phyloP scores from a whole-genome alignment of 352 stramenopile species.

The Phytopythium montanum region DNA sequence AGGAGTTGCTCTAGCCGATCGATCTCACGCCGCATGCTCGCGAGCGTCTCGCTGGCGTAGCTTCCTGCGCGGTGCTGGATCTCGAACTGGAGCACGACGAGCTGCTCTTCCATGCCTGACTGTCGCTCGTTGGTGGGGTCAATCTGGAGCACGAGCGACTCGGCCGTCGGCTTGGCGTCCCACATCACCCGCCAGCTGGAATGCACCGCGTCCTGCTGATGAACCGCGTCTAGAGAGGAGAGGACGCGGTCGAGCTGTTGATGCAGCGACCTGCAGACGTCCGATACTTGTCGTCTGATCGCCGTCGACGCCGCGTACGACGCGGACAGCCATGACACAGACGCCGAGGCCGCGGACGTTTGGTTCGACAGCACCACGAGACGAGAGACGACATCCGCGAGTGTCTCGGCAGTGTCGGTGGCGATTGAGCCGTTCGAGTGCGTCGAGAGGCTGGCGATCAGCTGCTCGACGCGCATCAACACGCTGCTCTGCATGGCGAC shows the following conservation, averaged over 20 bases:
- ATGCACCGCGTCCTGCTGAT: background rate
- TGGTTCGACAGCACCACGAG: background rate
- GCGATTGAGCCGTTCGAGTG: background rate
- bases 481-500: background rate
- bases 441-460: background rate
- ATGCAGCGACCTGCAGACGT: background rate
- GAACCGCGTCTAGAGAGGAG: background rate
- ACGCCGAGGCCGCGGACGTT: background rate
- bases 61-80: background rate
- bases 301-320: background rate
- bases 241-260: background rate
- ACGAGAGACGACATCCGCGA: background rate
- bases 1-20: background rate
- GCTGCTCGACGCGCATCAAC: background rate
- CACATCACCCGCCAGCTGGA: background rate
- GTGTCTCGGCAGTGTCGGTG: background rate
- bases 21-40: background rate
- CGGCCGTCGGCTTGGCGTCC: background rate
- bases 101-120: background rate
- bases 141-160: background rate
- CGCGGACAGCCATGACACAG: background rate
- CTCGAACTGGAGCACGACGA: slow-evolving; percentile 3
- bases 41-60: background rate
- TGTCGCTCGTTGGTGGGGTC: background rate
- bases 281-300: background rate